Percentiles rank a stretch among this genome's conserved stretches.
These are phyloP conservation scores for Sicyos baderoa DNA, from an alignment of 306 rosid genomes.

Conservation along the genomic window DNA sequence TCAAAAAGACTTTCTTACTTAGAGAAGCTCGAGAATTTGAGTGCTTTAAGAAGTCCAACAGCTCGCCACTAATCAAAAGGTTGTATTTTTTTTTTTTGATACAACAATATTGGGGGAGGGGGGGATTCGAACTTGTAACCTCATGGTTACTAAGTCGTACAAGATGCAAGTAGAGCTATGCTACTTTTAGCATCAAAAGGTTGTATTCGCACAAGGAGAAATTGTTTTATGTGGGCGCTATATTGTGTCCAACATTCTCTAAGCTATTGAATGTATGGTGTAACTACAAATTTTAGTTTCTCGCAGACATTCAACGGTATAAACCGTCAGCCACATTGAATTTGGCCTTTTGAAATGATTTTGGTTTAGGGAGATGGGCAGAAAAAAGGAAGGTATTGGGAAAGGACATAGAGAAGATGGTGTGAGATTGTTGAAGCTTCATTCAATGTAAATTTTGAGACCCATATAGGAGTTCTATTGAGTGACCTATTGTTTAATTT, in stretches of 20 bases:
- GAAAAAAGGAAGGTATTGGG: not conserved
- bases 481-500: slow-evolving; percentile 5
- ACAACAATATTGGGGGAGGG: too few relatives aligned
- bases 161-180: too few relatives aligned
- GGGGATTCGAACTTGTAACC: too few relatives aligned
- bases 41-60: slow-evolving; percentile 55
- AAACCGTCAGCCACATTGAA: not conserved
- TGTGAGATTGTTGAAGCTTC: slow-evolving; percentile 20
- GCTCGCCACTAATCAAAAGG: slow-evolving; percentile 40
- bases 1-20: slow-evolving; percentile 41
- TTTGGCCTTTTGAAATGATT: too few relatives aligned
- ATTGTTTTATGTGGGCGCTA: not conserved
- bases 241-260: not conserved
- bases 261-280: not conserved
- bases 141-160: too few relatives aligned
- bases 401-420: slow-evolving; percentile 7
- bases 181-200: too few relatives aligned
- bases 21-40: slow-evolving; percentile 72
- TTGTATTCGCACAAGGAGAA: not conserved
- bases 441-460: slow-evolving; percentile 18
- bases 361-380: not conserved
- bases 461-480: slow-evolving; percentile 15
- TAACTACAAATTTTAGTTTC: not conserved
- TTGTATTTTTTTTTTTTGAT: too few relatives aligned
- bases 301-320: not conserved